Evolutionary conservation across 2,329 filamentous ascomycete species (phyloP), one percentile per base, ranked within the genome.

Genomic region (Claviceps paspali): DNA sequence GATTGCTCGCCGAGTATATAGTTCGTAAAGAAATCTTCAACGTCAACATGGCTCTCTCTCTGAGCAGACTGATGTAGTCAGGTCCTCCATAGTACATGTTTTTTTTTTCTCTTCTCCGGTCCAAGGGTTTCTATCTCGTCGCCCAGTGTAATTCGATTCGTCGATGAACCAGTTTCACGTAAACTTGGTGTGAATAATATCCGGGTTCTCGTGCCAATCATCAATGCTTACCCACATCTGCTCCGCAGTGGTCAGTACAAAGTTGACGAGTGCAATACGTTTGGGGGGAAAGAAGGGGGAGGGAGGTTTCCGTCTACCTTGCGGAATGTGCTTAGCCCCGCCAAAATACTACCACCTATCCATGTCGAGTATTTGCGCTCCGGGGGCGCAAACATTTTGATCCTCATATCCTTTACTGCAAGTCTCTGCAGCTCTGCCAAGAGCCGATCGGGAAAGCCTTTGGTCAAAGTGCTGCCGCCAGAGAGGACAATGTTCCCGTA

Each of bases 191-290:
- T 96, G 88, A 55, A 98, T 96, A 52, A 98, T 91, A 55, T 98
- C 88, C 14, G 91, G 91, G 56, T 98, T 94, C 70, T 98, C 91
- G 59, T 98, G 91, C 91, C 91, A 98, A 67, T 98, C 91, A 55
- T 96, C 91, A 56, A 94, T 88, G 62, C 86, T 94, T 53, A 98
- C 91, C 86, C 91, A 96, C 91, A 98, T 98, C 88, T 94, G 56
- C 27, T n/a, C 11, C 22, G 10, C 24, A 12, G 6, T 27, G 22
- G 15, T 26, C 18, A 23, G 21, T 12, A 32, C n/a, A 21, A 19
- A 55, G 17, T 12, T 10, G 19, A 30, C 15, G 12, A 15, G 17
- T 10, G 24, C 3, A 3, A n/a, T 6, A 12, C 8, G 9, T 26
- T 26, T 26, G 15, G n/a, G 15, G 9, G 14, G 14, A 14, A 7